Percentiles rank a stretch among this genome's conserved stretches.
Conservation (phyloP, 2,329 filamentous ascomycete species). For the Cercospora janseana region DNA sequence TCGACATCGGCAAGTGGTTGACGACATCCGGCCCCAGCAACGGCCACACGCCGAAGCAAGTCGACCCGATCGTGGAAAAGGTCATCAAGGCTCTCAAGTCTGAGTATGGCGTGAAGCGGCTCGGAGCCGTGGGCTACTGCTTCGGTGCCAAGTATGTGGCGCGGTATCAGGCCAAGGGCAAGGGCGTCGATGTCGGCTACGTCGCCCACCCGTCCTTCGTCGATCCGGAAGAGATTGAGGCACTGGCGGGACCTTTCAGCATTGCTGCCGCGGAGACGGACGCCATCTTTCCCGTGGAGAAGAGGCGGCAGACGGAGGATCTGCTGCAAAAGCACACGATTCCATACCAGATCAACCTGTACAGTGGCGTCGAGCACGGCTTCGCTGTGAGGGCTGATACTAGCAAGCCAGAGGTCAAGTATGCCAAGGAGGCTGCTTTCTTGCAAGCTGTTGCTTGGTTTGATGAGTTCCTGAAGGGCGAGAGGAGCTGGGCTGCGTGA, state of each 20-base stretch:
- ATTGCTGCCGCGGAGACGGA: constrained; percentile 66
- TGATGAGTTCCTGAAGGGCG: constrained; percentile 56
- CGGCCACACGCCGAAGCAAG: constrained; percentile 43
- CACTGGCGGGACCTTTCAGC: constrained; percentile 56
- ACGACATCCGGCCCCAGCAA: constrained; percentile 33
- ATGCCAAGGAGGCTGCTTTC: constrained; percentile 79
- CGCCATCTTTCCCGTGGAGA: constrained; percentile 55
- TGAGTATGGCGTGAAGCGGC: constrained; percentile 49
- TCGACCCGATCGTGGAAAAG: constrained; percentile 55
- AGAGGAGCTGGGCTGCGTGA: constrained; percentile 25
- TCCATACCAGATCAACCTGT: constrained; percentile 76
- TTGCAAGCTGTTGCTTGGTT: constrained; percentile 77
- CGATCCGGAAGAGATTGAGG: constrained; percentile 57
- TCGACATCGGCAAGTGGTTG: constrained; percentile 54
- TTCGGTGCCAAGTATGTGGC: constrained; percentile 57
- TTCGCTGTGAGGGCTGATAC: constrained; percentile 70
- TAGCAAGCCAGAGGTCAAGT: constrained; percentile 58
- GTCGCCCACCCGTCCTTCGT: constrained; percentile 77
- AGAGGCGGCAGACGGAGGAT: constrained; percentile 58
- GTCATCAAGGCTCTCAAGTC: constrained; percentile 49
- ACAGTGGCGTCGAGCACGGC: constrained; percentile 68
- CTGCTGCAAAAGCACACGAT: constrained; percentile 54
- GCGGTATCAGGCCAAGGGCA: constrained; percentile 59
- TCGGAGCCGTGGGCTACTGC: constrained; percentile 50
- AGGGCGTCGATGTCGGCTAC: constrained; percentile 66